A percentile compares a stretch with the other conserved stretches of the same genome.
Evolutionary conservation across 202 grass and related monocot genomes (phyloP).

Genomic region (Carex arenaria): DNA sequence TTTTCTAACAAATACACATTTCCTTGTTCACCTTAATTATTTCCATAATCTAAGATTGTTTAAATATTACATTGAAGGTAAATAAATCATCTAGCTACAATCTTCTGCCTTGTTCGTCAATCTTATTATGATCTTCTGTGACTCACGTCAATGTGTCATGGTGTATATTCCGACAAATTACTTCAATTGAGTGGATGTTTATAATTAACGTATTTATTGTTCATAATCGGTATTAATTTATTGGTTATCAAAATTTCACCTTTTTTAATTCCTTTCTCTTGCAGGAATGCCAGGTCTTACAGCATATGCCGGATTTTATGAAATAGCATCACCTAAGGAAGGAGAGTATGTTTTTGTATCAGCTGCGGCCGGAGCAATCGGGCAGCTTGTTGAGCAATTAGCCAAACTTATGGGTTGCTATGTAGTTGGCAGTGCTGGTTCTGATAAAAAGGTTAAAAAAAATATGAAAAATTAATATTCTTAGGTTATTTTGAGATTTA

Average conservation of each 20-base stretch:
- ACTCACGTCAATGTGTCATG: too few species aligned
- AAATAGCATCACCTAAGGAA: slow-evolving; percentile 41
- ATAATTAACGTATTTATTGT: not conserved
- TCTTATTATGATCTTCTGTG: too few species aligned
- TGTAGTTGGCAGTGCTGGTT: slow-evolving; percentile 49
- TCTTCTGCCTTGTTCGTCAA: too few species aligned
- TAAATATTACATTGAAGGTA: too few species aligned
- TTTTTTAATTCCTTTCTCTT: not conserved
- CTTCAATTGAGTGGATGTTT: not conserved
- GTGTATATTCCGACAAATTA: too few species aligned
- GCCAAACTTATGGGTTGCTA: slow-evolving; percentile 54
- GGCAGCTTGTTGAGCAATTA: slow-evolving; percentile 57
- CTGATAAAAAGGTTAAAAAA: slow-evolving; percentile 43
- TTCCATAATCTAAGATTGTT: too few species aligned
- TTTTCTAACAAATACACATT: too few species aligned
- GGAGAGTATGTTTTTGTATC: slow-evolving; percentile 44
- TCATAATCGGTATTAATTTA: not conserved
- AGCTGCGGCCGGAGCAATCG: slow-evolving; percentile 45
- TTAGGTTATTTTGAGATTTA: not conserved
- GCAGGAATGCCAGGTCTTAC: slow-evolving; percentile 45
- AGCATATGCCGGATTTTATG: slow-evolving; percentile 41
- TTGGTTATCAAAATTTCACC: not conserved
- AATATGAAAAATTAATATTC: not conserved
- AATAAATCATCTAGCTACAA: too few species aligned
- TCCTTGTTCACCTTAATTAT: too few species aligned